phyloP scores from a whole-genome alignment of 2,329 filamentous ascomycete genomes.

The Epichloe bromicola region DNA sequence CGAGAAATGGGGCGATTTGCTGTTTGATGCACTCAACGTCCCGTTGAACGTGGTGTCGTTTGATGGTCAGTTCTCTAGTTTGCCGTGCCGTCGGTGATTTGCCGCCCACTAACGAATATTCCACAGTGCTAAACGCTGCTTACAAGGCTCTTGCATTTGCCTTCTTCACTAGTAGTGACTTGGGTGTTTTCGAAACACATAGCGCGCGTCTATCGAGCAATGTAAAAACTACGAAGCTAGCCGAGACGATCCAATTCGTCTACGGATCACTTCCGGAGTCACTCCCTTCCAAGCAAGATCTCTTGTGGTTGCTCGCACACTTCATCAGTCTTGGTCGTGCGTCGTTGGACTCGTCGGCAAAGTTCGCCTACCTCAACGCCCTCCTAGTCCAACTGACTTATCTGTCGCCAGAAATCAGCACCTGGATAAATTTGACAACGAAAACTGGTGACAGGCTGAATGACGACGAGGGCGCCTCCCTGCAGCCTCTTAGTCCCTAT shows the following conservation, averaged over 20 bases:
- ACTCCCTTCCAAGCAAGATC: slow-evolving; percentile 24
- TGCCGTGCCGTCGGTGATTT: background rate
- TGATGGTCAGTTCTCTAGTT: slow-evolving; percentile 10
- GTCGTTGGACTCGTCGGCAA: slow-evolving; percentile 20
- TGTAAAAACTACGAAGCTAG: slow-evolving; percentile 28
- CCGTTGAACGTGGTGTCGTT: slow-evolving; percentile 14
- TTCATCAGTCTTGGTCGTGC: slow-evolving; percentile 45
- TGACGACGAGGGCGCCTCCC: background rate
- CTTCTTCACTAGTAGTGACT: slow-evolving; percentile 24
- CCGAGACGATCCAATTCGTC: slow-evolving; percentile 25
- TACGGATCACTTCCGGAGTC: slow-evolving; percentile 16
- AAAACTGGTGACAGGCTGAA: slow-evolving; percentile 8
- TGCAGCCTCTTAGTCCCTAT: slow-evolving; percentile 35
- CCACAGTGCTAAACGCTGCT: slow-evolving; percentile 7
- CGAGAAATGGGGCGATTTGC: slow-evolving; percentile 10
- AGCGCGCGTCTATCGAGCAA: slow-evolving; percentile 21
- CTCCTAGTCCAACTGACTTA: slow-evolving; percentile 41
- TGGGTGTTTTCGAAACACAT: slow-evolving; percentile 29
- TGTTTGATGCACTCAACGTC: slow-evolving; percentile 17
- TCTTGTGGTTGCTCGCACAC: slow-evolving; percentile 54
- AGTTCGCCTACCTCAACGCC: slow-evolving; percentile 33
- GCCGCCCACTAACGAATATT: background rate
- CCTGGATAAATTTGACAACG: slow-evolving; percentile 8
- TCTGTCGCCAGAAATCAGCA: slow-evolving; percentile 37
- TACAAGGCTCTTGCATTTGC: slow-evolving; percentile 25